Conservation (phyloP, 176 grass and related monocot genomes). For the Hordeum marinum region DNA sequence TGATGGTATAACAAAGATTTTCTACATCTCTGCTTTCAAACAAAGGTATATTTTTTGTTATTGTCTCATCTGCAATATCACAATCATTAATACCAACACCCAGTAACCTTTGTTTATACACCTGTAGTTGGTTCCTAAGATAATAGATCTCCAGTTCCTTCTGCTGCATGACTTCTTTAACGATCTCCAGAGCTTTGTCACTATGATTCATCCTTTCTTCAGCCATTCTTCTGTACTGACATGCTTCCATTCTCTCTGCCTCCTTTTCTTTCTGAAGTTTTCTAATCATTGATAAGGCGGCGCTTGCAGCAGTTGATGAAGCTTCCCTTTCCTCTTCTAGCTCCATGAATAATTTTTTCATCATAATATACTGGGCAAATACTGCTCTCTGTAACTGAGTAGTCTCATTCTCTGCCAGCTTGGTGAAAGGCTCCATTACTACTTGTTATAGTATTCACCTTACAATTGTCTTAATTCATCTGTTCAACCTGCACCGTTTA, state of each 20-base stretch:
- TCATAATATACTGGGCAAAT: constrained; percentile 79
- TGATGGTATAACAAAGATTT: constrained; percentile 39
- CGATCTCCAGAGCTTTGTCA: constrained; percentile 43
- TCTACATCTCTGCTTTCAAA: constrained; percentile 4
- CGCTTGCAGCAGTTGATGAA: constrained; percentile 70
- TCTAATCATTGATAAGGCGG: constrained; percentile 67
- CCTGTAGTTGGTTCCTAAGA: constrained; percentile 59
- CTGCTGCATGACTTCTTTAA: constrained; percentile 65
- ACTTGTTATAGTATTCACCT: constrained; percentile 16
- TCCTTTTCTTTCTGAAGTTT: constrained; percentile 91
- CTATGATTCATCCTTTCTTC: constrained; percentile 82
- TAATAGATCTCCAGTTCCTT: constrained; percentile 82
- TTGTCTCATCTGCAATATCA: constrained; percentile 38
- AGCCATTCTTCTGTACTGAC: constrained; percentile 82
- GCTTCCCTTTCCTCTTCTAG: constrained; percentile 92
- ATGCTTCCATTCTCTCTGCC: constrained; percentile 84
- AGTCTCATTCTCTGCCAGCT: constrained; percentile 62
- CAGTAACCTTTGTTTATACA: constrained; percentile 55
- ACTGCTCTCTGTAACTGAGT: constrained; percentile 55
- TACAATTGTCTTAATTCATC: constrained; percentile 20
- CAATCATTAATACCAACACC: constrained; percentile 42
- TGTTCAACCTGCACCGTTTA: neutral
- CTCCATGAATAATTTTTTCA: constrained; percentile 77
- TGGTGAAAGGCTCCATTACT: constrained; percentile 9
- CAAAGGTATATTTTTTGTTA: constrained; percentile 23